phyloP scores from a whole-genome alignment of 495 filamentous ascomycete genomes.

The Chaetomidium leptoderma region DNA sequence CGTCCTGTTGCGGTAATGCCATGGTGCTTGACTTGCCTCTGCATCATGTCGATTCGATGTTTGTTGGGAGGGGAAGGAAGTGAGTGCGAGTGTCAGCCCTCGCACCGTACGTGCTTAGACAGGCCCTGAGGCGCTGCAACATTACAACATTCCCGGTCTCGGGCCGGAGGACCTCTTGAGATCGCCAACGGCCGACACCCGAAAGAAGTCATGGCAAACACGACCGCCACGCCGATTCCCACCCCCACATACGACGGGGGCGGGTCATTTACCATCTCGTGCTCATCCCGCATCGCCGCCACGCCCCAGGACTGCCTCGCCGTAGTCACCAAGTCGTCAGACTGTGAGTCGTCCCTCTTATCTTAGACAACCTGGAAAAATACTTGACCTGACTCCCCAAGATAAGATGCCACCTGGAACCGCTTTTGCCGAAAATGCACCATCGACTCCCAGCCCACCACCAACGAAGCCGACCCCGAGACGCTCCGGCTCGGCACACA shows the following conservation, averaged over 20 bases:
- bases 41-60: too few species aligned
- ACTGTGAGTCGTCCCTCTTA: slow-evolving; percentile 18
- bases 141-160: too few species aligned
- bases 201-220: neutral
- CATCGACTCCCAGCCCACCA: slow-evolving; percentile 22
- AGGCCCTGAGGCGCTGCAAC: too few species aligned
- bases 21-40: neutral
- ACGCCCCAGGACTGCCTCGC: slow-evolving; percentile 27
- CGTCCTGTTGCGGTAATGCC: neutral
- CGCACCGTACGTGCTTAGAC: too few species aligned
- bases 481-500: slow-evolving; percentile 26
- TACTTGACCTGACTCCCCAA: neutral
- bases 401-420: slow-evolving; percentile 38
- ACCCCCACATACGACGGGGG: slow-evolving; percentile 32
- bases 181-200: too few species aligned
- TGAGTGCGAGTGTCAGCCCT: too few species aligned
- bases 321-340: slow-evolving; percentile 23
- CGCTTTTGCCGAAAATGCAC: slow-evolving; percentile 29
- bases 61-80: neutral
- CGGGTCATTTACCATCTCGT: slow-evolving; percentile 30
- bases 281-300: slow-evolving; percentile 31
- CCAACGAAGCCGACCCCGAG: neutral
- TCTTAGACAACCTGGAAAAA: neutral
- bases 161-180: too few species aligned
- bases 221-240: slow-evolving; percentile 15